These are phyloP conservation scores for Ustilago nuda DNA, from an alignment of 1,284 basidiomycete species.

Conservation along the genomic window DNA sequence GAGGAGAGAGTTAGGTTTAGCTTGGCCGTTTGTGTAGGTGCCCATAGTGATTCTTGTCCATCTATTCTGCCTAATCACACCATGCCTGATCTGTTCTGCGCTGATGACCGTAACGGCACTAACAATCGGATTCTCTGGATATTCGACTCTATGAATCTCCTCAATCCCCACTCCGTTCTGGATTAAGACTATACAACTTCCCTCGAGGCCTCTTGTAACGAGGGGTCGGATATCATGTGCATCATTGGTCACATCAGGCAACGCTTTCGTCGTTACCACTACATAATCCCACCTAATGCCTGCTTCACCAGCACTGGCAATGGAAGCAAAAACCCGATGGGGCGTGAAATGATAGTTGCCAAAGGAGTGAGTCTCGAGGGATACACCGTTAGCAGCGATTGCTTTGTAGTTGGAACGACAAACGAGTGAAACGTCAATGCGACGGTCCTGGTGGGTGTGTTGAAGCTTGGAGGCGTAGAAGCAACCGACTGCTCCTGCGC, in stretches of 20 bases:
- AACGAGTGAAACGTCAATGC: constrained; percentile 70
- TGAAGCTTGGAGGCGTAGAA: constrained; percentile 70
- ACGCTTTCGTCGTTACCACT: constrained; percentile 71
- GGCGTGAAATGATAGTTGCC: constrained; percentile 70
- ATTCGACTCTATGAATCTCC: constrained; percentile 68
- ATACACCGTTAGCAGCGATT: constrained; percentile 67
- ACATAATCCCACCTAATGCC: constrained; percentile 69
- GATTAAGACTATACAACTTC: constrained; percentile 69
- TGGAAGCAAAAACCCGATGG: constrained; percentile 67
- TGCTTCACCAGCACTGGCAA: constrained; percentile 45
- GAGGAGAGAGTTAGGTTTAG: constrained; percentile 37
- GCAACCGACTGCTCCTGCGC: constrained; percentile 71
- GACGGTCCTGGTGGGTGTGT: neutral
- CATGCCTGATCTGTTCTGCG: constrained; percentile 69
- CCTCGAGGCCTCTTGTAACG: constrained; percentile 45
- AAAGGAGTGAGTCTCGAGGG: constrained; percentile 70
- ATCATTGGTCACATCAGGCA: constrained; percentile 70
- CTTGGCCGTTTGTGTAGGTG: constrained; percentile 66
- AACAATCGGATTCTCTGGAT: constrained; percentile 68
- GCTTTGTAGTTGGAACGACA: constrained; percentile 71
- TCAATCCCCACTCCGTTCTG: constrained; percentile 72
- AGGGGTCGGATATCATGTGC: constrained; percentile 66
- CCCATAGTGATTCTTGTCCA: constrained; percentile 72
- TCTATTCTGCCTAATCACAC: constrained; percentile 70
- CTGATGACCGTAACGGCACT: constrained; percentile 71